Evolutionary conservation across 495 filamentous ascomycete genomes (phyloP).

Genomic region (Penicillium turbatum): DNA sequence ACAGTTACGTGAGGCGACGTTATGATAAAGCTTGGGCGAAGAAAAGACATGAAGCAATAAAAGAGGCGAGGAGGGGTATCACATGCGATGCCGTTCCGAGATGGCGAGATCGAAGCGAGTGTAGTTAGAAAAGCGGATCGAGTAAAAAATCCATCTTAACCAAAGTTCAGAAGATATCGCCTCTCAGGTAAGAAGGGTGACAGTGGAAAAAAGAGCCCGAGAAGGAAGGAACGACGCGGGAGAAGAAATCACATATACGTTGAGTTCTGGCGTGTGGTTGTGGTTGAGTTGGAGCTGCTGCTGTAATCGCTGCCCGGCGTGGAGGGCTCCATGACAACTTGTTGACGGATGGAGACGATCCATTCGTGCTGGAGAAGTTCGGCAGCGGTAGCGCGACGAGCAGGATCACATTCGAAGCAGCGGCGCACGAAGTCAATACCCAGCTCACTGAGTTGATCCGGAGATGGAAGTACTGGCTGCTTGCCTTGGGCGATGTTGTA

Average conservation of each 20-base stretch:
- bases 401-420: constrained; percentile 85
- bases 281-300: constrained; percentile 27
- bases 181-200: constrained; percentile 1
- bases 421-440: constrained; percentile 85
- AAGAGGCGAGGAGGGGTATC: constrained; percentile 23
- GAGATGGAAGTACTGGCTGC: constrained; percentile 72
- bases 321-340: constrained; percentile 52
- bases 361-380: constrained; percentile 95
- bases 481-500: constrained; percentile 99
- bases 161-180: background rate
- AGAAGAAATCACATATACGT: constrained; percentile 23
- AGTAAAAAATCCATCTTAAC: background rate
- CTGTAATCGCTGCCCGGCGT: constrained; percentile 45
- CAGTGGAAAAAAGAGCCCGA: no score
- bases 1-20: constrained; percentile 1
- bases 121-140: constrained; percentile 5
- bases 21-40: constrained; percentile 2
- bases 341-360: constrained; percentile 68
- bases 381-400: constrained; percentile 71
- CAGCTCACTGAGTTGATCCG: constrained; percentile 75
- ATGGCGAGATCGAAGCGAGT: constrained; percentile 24
- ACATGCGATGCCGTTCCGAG: constrained; percentile 28
- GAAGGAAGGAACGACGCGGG: no score
- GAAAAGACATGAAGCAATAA: constrained; percentile 2
- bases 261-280: constrained; percentile 35